Percentiles rank a stretch among this genome's conserved stretches.
Evolutionary conservation across 176 grass and related monocot genomes (phyloP).

Genomic region (Carex parvula): DNA sequence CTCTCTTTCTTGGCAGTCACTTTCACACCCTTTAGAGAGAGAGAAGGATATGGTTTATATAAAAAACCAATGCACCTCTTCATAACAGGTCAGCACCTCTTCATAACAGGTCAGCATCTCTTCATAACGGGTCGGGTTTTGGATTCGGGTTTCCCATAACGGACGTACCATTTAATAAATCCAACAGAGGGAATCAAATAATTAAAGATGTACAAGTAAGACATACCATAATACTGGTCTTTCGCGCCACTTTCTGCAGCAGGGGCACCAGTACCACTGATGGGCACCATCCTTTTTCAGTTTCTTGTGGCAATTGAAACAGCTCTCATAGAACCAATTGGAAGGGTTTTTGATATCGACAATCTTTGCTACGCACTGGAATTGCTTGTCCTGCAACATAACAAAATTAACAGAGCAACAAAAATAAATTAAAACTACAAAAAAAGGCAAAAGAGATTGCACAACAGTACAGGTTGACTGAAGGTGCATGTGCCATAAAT

Average conservation of each 20-base stretch:
- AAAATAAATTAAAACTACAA: not conserved
- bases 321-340: not conserved
- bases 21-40: too few relatives aligned
- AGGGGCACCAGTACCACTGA: not conserved
- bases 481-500: too few relatives aligned
- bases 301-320: not conserved
- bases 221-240: not conserved
- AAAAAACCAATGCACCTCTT: too few relatives aligned
- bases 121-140: too few relatives aligned
- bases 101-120: too few relatives aligned
- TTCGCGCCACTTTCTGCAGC: not conserved
- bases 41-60: too few relatives aligned
- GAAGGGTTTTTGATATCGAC: not conserved
- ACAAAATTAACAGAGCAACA: not conserved
- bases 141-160: too few relatives aligned
- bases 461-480: too few relatives aligned
- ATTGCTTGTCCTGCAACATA: not conserved
- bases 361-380: not conserved
- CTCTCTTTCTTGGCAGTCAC: too few relatives aligned
- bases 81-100: too few relatives aligned
- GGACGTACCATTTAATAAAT: too few relatives aligned
- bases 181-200: not conserved
- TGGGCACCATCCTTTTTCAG: not conserved
- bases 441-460: not conserved
- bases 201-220: not conserved